Evolutionary conservation across 208 protist genomes (phyloP), one percentile per base, ranked within the genome.

Genomic region (Leishmania guyanensis): DNA sequence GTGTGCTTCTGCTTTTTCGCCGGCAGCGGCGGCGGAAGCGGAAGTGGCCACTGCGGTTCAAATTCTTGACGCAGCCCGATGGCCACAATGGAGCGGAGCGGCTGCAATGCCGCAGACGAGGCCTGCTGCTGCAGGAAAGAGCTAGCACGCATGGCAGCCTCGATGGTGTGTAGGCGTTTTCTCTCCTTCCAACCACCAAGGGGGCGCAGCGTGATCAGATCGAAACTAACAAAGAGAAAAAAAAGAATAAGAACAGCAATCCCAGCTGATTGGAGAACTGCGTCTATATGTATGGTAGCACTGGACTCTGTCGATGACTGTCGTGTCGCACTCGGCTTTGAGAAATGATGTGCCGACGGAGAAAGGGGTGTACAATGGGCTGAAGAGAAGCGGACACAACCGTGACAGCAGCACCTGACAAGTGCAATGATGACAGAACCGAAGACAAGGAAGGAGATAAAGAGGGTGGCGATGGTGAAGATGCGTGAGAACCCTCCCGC

Each of bases 1-100:
- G 92, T 96, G 71, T 91, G 89, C 77, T 94, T 95, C 17, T 86
- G 78, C 22, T 17, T 75, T 71, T 90, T 68, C 43, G 62, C 48
- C 26, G 84, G 88, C 56, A 91, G 86, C 56, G 88, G 90, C 3
- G 75, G 62, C 2, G 91, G 94, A 60, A 97, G 90, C 17, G 94
- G 92, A 14, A 97, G 75, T 56, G 92, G 88, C 92, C 94, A 97
- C 22, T 86, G 70, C 17, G 93, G 88, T 36, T 86, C 79, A 58
- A 91, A 88, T 53, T 95, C 90, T 39, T 81, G 79, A 46, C 81
- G 85, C 16, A 94, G 78, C 3, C 91, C 93, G 71, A 88, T 70
- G 33, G 90, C 89, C 10, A 89, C 77, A 46, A 94, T 80, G n/a
- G 83, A 76, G 68, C 86, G 87, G 46, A 93, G 83, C 12, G 80